phyloP scores from a whole-genome alignment of 352 stramenopile species.

The Phytophthora pini region DNA sequence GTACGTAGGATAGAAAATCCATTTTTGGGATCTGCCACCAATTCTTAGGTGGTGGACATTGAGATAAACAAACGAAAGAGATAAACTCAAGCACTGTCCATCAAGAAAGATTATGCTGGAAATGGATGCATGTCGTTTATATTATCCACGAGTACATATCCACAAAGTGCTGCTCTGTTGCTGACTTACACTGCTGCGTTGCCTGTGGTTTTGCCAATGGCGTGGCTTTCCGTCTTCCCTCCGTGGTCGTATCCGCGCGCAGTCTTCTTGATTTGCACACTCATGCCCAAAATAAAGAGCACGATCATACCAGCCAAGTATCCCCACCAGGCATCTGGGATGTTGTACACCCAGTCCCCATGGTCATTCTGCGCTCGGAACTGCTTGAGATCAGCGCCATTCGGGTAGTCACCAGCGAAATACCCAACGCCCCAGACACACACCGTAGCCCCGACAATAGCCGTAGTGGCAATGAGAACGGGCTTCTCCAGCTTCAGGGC shows the following conservation, averaged over 20 bases:
- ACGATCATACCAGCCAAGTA: conserved; percentile 69
- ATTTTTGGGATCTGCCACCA: conserved; percentile 13
- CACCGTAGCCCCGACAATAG: conserved; percentile 60
- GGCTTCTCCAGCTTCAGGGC: conserved; percentile 66
- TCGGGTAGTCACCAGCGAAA: conserved; percentile 74
- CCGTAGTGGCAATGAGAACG: conserved; percentile 62
- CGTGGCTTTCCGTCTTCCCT: conserved; percentile 39
- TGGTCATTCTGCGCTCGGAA: conserved; percentile 46
- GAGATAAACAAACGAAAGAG: conserved; percentile 9
- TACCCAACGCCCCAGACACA: conserved; percentile 69
- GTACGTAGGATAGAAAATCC: conserved; percentile 19
- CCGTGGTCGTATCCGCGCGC: conserved; percentile 56
- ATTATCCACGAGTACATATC: conserved; percentile 33
- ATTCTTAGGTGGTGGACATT: conserved; percentile 13
- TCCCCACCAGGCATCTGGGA: conserved; percentile 76
- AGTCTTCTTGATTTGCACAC: conserved; percentile 71
- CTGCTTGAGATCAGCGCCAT: conserved; percentile 55
- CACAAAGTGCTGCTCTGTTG: not conserved
- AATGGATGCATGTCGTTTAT: conserved; percentile 35
- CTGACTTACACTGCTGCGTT: conserved; percentile 33
- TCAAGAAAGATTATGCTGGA: conserved; percentile 4
- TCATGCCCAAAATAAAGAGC: conserved; percentile 65
- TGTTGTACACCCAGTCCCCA: conserved; percentile 63
- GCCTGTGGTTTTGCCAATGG: conserved; percentile 32
- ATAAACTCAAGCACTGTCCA: not conserved